Evolutionary conservation across 106 monocot genomes (phyloP).

Genomic region (Ottelia alismoides): DNA sequence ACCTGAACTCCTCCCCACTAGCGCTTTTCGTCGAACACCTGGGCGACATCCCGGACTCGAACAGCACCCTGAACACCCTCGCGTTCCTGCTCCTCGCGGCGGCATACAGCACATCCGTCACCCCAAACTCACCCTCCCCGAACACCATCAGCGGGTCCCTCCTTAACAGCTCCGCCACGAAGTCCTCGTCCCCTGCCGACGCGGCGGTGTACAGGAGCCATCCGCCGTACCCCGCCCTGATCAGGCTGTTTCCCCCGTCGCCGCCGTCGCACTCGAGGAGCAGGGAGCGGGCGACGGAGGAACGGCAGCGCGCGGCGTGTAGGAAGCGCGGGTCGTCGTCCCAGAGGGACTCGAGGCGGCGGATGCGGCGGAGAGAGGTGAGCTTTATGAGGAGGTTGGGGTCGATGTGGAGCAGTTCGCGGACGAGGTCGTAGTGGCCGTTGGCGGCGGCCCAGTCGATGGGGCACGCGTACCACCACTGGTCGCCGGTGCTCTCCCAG

Average conservation of each 20-base stretch:
- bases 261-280: slow-evolving; percentile 1
- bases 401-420: slow-evolving; percentile 79
- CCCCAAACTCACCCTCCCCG: slow-evolving; percentile 84
- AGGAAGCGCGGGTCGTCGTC: too few species aligned
- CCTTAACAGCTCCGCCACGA: too few species aligned
- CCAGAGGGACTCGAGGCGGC: slow-evolving; percentile 48
- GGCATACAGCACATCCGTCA: slow-evolving; percentile 82
- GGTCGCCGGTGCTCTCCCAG: slow-evolving; percentile 93
- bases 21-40: too few species aligned
- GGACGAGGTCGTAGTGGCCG: slow-evolving; percentile 85
- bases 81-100: slow-evolving; percentile 56
- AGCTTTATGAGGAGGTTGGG: slow-evolving; percentile 87
- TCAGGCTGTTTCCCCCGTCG: background rate
- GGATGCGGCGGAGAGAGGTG: slow-evolving; percentile 91
- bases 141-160: too few species aligned
- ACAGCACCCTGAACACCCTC: slow-evolving; percentile 40
- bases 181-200: too few species aligned
- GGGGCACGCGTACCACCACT: slow-evolving; percentile 98
- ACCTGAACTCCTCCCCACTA: too few species aligned
- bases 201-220: too few species aligned
- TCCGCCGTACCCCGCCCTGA: too few species aligned
- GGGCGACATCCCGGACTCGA: slow-evolving; percentile 21
- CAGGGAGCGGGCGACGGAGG: slow-evolving; percentile 2
- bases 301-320: too few species aligned
- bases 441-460: too few species aligned